Evolutionary conservation across 2,329 filamentous ascomycete species (phyloP).

Genomic region (Sarocladiaceae sp.): DNA sequence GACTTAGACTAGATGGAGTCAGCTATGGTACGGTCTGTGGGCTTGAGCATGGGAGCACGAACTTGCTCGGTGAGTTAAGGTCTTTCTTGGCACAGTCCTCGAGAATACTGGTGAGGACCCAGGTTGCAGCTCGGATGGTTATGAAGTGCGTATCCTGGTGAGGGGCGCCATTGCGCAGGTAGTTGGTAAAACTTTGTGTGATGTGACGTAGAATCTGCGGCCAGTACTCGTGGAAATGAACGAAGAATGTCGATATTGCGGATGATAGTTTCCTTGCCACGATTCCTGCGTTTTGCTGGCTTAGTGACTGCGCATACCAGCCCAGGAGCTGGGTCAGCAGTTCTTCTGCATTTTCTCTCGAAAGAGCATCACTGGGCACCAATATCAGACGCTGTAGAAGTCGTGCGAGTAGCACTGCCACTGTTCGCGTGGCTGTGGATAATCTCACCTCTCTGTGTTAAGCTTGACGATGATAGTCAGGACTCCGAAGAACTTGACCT

Average conservation of each 20-base stretch:
- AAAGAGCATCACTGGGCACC: conserved; percentile 42
- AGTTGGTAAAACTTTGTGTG: neutral
- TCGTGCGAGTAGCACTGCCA: neutral
- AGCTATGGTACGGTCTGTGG: conserved; percentile 22
- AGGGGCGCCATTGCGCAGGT: neutral
- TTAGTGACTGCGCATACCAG: conserved; percentile 56
- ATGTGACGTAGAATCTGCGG: conserved; percentile 59
- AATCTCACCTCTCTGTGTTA: conserved; percentile 74
- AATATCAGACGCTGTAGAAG: neutral
- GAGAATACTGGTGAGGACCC: conserved; percentile 47
- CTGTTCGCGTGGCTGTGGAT: neutral
- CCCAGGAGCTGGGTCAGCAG: conserved; percentile 57
- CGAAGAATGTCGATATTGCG: conserved; percentile 71
- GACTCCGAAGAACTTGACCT: conserved; percentile 87
- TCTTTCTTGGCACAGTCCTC: conserved; percentile 54
- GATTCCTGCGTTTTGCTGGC: conserved; percentile 49
- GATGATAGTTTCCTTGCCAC: conserved; percentile 72
- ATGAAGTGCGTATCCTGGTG: conserved; percentile 21
- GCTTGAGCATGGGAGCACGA: conserved; percentile 18
- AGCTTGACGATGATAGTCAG: conserved; percentile 92
- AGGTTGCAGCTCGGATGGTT: conserved; percentile 50
- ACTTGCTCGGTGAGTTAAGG: conserved; percentile 54
- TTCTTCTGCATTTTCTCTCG: conserved; percentile 52
- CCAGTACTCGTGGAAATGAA: conserved; percentile 67
- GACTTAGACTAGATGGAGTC: conserved; percentile 18